These are phyloP conservation scores for Pseudohalonectria lignicola DNA, from an alignment of 2,329 filamentous ascomycete genomes.

Conservation along the genomic window DNA sequence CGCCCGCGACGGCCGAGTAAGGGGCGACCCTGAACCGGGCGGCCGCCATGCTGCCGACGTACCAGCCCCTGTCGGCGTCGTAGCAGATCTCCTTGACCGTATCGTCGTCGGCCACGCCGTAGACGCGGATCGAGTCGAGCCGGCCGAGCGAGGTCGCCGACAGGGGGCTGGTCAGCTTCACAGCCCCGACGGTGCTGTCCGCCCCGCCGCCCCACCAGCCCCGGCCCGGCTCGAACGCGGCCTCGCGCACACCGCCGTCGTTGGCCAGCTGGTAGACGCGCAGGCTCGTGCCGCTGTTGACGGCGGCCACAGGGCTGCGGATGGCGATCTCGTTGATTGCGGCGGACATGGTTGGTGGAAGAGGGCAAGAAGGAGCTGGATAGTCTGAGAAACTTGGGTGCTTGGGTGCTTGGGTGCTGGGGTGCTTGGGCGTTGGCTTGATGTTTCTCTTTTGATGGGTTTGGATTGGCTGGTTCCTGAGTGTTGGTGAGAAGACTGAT, in stretches of 20 bases:
- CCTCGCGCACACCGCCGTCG: slow-evolving; percentile 7
- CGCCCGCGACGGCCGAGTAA: slow-evolving; percentile 5
- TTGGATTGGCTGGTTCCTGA: too few species aligned
- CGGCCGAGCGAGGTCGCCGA: slow-evolving; percentile 4
- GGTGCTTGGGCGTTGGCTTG: too few species aligned
- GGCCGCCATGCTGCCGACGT: slow-evolving; percentile 3
- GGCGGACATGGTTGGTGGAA: too few species aligned
- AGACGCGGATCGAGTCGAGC: slow-evolving; percentile 5
- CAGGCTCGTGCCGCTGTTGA: slow-evolving; percentile 5
- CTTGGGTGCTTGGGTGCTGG: too few species aligned
- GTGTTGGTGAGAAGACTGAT: too few species aligned
- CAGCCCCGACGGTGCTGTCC: slow-evolving; percentile 2
- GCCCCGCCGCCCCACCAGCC: slow-evolving; percentile 1
- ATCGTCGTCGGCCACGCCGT: slow-evolving; percentile 3
- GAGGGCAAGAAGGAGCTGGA: too few species aligned
- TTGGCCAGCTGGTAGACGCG: slow-evolving; percentile 6
- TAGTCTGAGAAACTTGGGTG: too few species aligned
- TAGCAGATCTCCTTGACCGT: slow-evolving; percentile 1
- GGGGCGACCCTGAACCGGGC: slow-evolving; percentile 2
- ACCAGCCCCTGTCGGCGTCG: slow-evolving; percentile 4
- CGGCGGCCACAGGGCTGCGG: slow-evolving; percentile 4
- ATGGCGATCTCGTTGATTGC: slow-evolving; percentile 5
- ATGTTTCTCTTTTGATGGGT: too few species aligned
- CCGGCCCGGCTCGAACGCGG: not conserved
- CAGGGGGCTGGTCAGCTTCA: slow-evolving; percentile 3